Base-by-base conservation (phyloP, 257 asterid species). In the Mitragyna speciosa region DNA sequence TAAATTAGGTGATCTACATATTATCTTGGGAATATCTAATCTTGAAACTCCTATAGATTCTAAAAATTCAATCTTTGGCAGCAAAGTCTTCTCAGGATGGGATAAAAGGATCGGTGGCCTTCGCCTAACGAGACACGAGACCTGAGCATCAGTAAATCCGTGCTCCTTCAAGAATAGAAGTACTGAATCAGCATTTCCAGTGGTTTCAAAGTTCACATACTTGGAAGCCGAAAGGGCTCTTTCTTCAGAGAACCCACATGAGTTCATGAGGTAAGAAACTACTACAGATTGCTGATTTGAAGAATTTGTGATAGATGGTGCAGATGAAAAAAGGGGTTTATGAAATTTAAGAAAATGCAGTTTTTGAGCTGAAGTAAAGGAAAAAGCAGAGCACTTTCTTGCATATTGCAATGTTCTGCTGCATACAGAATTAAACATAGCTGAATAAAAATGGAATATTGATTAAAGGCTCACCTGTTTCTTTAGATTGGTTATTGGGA, bases 61-160 rank as follows among this genome's bases (percentile, higher is more conserved):
- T 11, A 81, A 72, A 84, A 80, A 84, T 6, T 73, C 64, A 26
- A 84, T 68, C 75, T 84, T 80, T 58, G 84, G 84, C 84, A 84
- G 48, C 81, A 72, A 77, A 73, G 77, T 73, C 20, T 79, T 58
- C 70, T 79, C 74, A 56, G 83, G 78, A 59, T 41, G 41, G 69
- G 47, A 47, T 30, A 64, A 17, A 12, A 79, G 51, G 22, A 83
- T n/a, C 14, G 41, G 10, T 11, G 86, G 86, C 17, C 24, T 33
- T 11, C 17, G 19, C 28, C 7, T 17, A 30, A 79, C 26, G 7
- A 75, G 15, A 2, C n/a, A 66, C 26, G 52, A 31, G 39, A 83
- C 48, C 68, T 83, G 81, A 49, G 70, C 41, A 31, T 75, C 47
- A 11, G 59, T 78, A 51, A 83, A 83, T 6, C 73, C 83, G 15